These are phyloP conservation scores for Neurospora sp. DNA, from an alignment of 2,329 filamentous ascomycete genomes.

Conservation along the genomic window DNA sequence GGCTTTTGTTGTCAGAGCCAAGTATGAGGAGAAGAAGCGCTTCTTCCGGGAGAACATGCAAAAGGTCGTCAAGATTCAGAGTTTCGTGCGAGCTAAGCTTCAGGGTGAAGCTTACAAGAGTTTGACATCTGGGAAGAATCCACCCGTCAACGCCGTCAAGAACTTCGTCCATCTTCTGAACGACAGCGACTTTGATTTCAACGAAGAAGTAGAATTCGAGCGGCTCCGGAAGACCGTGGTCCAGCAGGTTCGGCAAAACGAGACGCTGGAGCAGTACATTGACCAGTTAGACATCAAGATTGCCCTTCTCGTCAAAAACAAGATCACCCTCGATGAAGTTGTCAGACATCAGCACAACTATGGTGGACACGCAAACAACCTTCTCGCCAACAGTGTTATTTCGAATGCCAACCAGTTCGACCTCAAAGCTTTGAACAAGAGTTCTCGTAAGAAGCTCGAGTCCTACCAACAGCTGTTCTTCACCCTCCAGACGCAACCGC, in stretches of 20 bases:
- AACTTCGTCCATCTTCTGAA: slow-evolving; percentile 97
- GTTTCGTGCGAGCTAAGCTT: slow-evolving; percentile 86
- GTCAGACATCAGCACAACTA: slow-evolving; percentile 95
- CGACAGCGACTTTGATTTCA: slow-evolving; percentile 97
- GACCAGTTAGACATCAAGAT: slow-evolving; percentile 99
- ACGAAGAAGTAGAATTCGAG: slow-evolving; percentile 96
- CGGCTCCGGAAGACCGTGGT: slow-evolving; percentile 90
- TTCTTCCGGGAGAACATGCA: slow-evolving; percentile 97
- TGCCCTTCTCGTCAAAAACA: slow-evolving; percentile 95
- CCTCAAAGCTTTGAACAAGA: slow-evolving; percentile 94
- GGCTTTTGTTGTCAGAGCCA: slow-evolving; percentile 61
- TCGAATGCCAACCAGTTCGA: slow-evolving; percentile 88
- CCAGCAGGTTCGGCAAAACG: slow-evolving; percentile 93
- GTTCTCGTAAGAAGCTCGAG: slow-evolving; percentile 87
- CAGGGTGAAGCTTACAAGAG: slow-evolving; percentile 98
- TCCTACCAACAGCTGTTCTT: slow-evolving; percentile 98
- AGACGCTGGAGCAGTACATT: slow-evolving; percentile 95
- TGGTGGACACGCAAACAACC: slow-evolving; percentile 74
- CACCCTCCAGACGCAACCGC: slow-evolving; percentile 88
- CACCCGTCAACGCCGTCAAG: slow-evolving; percentile 91
- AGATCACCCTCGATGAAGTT: slow-evolving; percentile 96
- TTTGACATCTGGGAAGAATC: slow-evolving; percentile 90
- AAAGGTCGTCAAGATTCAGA: slow-evolving; percentile 97
- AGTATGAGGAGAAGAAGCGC: slow-evolving; percentile 74
- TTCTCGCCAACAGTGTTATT: slow-evolving; percentile 82